phyloP scores from a whole-genome alignment of 148 eudicot genomes.

The Selenicereus undatus region DNA sequence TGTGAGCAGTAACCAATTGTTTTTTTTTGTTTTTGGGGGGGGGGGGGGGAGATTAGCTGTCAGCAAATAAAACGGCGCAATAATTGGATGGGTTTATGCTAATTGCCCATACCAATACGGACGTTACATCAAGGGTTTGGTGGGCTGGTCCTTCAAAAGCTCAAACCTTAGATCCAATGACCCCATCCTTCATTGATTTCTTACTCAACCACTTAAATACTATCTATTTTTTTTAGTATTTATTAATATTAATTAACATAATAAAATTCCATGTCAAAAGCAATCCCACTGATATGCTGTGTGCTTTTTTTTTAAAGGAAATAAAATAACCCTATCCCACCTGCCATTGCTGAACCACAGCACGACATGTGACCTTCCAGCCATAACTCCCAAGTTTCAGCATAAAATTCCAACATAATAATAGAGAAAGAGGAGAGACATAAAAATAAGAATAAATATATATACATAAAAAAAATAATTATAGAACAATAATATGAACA shows the following conservation, averaged over 20 bases:
- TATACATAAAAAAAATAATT: not conserved
- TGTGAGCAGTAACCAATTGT: no score
- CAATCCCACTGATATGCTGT: constrained; percentile 11
- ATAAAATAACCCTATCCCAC: not conserved
- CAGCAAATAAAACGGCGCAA: constrained; percentile 5
- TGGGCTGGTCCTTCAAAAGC: not conserved
- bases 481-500: not conserved
- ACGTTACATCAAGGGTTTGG: constrained; percentile 21
- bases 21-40: no score
- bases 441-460: not conserved
- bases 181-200: not conserved
- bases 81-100: not conserved
- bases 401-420: not conserved
- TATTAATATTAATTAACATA: not conserved
- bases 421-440: not conserved
- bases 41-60: not conserved
- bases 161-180: constrained; percentile 17
- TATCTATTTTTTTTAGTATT: not conserved
- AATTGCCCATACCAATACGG: not conserved
- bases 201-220: no score
- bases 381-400: not conserved
- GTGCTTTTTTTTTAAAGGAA: not conserved
- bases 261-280: constrained; percentile 6
- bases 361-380: constrained; percentile 15
- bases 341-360: not conserved